Conservation (phyloP, 176 grass and related monocot genomes). For the Eleusine coracana region DNA sequence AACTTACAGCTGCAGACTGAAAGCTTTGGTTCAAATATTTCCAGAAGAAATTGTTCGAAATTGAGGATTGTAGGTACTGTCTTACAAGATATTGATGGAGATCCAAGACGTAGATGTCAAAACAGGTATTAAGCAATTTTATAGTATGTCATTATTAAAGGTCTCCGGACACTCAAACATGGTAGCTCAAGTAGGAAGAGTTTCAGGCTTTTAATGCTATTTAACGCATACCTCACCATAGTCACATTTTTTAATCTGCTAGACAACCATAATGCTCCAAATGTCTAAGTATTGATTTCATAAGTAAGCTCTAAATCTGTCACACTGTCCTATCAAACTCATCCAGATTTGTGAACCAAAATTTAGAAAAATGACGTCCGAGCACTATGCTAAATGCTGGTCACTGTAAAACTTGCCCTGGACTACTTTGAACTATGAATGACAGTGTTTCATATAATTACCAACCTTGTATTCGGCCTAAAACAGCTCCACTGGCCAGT, state of each 20-base stretch:
- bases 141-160: too few relatives aligned
- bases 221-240: not conserved
- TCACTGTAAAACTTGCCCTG: not conserved
- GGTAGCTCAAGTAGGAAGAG: not conserved
- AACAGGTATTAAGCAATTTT: not conserved
- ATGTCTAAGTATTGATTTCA: not conserved
- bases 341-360: conserved; percentile 1
- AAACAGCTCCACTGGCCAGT: conserved; percentile 82
- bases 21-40: not conserved
- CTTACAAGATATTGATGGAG: not conserved
- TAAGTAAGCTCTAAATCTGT: conserved; percentile 1
- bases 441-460: conserved; percentile 1
- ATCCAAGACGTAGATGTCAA: not conserved
- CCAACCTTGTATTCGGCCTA: conserved; percentile 92
- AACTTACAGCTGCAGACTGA: not conserved
- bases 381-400: not conserved
- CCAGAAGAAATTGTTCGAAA: not conserved
- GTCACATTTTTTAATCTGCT: not conserved
- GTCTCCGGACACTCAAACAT: not conserved
- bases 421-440: conserved; percentile 24
- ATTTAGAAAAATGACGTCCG: not conserved
- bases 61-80: not conserved
- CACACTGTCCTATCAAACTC: not conserved
- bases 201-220: conserved; percentile 12
- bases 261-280: not conserved